phyloP scores from a whole-genome alignment of 1,284 basidiomycete genomes.

The Salmacisia buchloeana region DNA sequence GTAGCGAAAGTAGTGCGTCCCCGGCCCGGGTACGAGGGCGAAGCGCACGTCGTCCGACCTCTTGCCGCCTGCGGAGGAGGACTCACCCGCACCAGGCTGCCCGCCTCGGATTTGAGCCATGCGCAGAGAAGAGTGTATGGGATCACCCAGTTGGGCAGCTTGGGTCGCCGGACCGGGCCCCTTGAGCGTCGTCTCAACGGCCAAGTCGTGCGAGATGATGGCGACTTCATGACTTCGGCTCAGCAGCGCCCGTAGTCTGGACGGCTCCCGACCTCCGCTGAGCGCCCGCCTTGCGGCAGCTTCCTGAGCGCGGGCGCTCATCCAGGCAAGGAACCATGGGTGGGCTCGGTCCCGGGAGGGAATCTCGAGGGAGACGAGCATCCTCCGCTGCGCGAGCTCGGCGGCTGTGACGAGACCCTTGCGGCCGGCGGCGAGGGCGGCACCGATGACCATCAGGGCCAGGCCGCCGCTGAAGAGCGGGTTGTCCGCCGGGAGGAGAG shows the following conservation, averaged over 20 bases:
- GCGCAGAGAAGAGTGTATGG: not conserved
- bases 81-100: no score
- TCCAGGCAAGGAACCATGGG: constrained; percentile 96
- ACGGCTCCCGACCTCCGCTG: not conserved
- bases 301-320: constrained; percentile 58
- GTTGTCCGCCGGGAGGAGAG: constrained; percentile 17
- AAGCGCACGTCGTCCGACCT: constrained; percentile 64
- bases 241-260: constrained; percentile 22
- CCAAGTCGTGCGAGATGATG: constrained; percentile 67
- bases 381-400: constrained; percentile 72
- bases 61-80: constrained; percentile 63
- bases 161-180: not conserved
- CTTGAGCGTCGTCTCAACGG: constrained; percentile 69
- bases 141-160: not conserved
- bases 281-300: not conserved
- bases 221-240: constrained; percentile 13
- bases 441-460: constrained; percentile 47
- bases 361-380: constrained; percentile 93
- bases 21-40: constrained; percentile 89
- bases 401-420: constrained; percentile 64
- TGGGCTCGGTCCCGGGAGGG: constrained; percentile 92
- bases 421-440: constrained; percentile 31
- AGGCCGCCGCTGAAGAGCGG: constrained; percentile 47
- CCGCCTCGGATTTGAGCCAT: constrained; percentile 71
- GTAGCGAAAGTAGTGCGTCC: constrained; percentile 88